Conservation (phyloP, 2,329 filamentous ascomycete genomes). For the Pseudonectria buxi region DNA sequence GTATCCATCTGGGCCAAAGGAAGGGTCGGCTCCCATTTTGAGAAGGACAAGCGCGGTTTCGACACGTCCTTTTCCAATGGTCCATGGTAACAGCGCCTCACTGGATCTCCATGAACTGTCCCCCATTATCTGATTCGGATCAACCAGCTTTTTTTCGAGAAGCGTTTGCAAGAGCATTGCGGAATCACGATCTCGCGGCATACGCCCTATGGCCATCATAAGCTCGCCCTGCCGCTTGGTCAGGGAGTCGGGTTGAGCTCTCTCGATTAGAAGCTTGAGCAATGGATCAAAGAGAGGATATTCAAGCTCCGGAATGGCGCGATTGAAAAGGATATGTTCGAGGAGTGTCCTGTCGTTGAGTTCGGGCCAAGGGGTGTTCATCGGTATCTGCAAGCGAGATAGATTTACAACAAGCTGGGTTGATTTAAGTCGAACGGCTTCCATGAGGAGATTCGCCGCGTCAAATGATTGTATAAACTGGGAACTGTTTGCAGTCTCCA, state of each 20-base stretch:
- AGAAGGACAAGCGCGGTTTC: constrained; percentile 10
- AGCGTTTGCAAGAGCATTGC: constrained; percentile 5
- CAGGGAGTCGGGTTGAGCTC: constrained; percentile 6
- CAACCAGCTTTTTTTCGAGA: constrained; percentile 8
- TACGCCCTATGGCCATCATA: constrained; percentile 5
- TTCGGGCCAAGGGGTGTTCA: constrained; percentile 3
- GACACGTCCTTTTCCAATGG: constrained; percentile 4
- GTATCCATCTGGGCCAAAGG: constrained; percentile 5
- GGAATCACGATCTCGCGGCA: constrained; percentile 2
- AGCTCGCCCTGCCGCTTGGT: constrained; percentile 9
- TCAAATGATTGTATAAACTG: background rate
- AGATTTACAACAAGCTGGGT: constrained; percentile 3
- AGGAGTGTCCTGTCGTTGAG: constrained; percentile 7
- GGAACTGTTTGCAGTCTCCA: too few relatives aligned
- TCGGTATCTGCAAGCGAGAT: constrained; percentile 9
- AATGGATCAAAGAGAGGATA: constrained; percentile 4
- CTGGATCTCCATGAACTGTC: background rate
- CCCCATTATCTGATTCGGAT: constrained; percentile 7
- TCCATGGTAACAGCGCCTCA: constrained; percentile 8
- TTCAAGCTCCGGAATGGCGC: background rate
- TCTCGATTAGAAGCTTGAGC: constrained; percentile 6
- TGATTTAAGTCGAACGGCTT: constrained; percentile 3
- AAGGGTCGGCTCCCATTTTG: constrained; percentile 12
- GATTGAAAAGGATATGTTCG: constrained; percentile 5
- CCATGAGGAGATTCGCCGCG: constrained; percentile 7